A percentile compares a stretch with the other conserved stretches of the same genome.
These are phyloP conservation scores for Penicillium paxilli DNA, from an alignment of 495 filamentous ascomycete species.

Conservation along the genomic window DNA sequence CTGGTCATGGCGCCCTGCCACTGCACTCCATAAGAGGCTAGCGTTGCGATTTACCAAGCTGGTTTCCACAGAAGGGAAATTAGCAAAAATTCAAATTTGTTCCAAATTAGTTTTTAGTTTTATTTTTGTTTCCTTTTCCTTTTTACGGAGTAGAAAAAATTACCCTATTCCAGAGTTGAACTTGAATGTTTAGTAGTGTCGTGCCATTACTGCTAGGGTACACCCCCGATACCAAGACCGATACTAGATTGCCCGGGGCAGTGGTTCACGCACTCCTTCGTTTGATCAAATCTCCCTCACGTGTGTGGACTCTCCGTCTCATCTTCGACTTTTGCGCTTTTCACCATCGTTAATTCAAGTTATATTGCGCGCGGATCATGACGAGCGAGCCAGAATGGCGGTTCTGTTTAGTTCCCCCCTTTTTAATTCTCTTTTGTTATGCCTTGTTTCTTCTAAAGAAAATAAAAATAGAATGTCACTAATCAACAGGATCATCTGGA, in stretches of 20 bases:
- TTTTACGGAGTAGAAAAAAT: neutral
- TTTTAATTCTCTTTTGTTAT: no score
- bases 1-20: neutral
- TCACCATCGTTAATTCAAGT: no score
- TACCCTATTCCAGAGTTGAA: no score
- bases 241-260: neutral
- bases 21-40: neutral
- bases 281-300: neutral
- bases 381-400: neutral
- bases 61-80: neutral
- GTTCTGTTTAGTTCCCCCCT: neutral
- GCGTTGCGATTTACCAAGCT: neutral
- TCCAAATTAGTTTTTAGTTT: no score
- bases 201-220: no score
- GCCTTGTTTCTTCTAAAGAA: no score
- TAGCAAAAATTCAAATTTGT: no score
- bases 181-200: no score
- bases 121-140: no score
- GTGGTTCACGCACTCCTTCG: neutral
- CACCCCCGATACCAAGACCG: no score
- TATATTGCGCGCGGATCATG: neutral
- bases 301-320: neutral
- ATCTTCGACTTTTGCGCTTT: neutral
- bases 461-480: no score
- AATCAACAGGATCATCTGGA: no score